Percentiles rank a stretch among this genome's conserved stretches.
These are phyloP conservation scores for Spergularia marina DNA, from an alignment of 148 eudicot species.

Conservation along the genomic window DNA sequence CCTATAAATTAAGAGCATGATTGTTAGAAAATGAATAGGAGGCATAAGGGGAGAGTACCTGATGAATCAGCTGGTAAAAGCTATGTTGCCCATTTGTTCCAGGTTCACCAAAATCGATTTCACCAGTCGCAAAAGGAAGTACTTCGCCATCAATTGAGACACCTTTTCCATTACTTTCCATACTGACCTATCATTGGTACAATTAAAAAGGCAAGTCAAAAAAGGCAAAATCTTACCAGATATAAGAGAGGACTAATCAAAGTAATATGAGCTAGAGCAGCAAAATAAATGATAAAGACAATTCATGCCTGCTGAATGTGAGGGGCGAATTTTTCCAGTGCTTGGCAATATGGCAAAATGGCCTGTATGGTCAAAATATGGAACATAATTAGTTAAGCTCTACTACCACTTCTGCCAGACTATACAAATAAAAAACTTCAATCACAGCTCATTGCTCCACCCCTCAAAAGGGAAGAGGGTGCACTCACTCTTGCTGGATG, in stretches of 20 bases:
- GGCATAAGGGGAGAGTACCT: slow-evolving; percentile 36
- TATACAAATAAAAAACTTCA: background rate
- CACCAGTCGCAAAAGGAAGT: slow-evolving; percentile 88
- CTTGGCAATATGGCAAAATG: slow-evolving; percentile 93
- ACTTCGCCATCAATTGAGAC: slow-evolving; percentile 85
- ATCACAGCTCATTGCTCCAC: background rate
- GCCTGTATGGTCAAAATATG: slow-evolving; percentile 47
- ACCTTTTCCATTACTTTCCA: slow-evolving; percentile 99
- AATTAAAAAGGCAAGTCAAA: slow-evolving; percentile 8
- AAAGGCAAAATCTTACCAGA: background rate
- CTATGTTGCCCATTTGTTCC: slow-evolving; percentile 99
- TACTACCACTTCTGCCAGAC: background rate
- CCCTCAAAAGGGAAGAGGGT: background rate
- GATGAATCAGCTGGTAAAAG: slow-evolving; percentile 98
- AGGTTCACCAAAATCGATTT: slow-evolving; percentile 98
- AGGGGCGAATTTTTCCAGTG: slow-evolving; percentile 91
- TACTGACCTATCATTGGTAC: slow-evolving; percentile 64
- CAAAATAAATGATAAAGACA: slow-evolving; percentile 9
- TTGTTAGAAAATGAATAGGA: too few species aligned
- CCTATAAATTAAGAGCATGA: too few species aligned
- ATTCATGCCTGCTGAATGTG: slow-evolving; percentile 89
- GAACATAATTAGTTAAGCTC: slow-evolving; percentile 6
- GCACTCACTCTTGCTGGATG: slow-evolving; percentile 92
- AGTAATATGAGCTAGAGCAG: background rate
- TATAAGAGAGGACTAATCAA: background rate